Base-by-base conservation (phyloP, 2,329 filamentous ascomycete genomes). In the Eutypella sp. region DNA sequence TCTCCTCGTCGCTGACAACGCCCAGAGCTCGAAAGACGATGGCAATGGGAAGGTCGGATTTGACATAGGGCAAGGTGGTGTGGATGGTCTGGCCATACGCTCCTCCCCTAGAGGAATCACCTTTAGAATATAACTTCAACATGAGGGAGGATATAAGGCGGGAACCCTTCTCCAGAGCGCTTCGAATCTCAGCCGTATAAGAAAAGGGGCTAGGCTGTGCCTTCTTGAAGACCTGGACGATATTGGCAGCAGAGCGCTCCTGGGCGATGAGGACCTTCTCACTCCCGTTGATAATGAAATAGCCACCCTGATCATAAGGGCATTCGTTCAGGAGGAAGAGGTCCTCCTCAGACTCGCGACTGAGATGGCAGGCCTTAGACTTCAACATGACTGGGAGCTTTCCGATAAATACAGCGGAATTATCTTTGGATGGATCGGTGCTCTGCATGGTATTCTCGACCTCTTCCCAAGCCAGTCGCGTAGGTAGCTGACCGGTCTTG, bases 211-310 rank as follows among this genome's bases (percentile, higher is more conserved):
- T 92, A n/a, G 90, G 89, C 57, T 85, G 81, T 1, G 92, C 89
- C 73, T 99, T 99, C 71, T 95, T 92, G 81, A 99, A 99, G 23
- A 99, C 92, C 69, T 99, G 93, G 5, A 99, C 93, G 48, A 97
- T 99, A 63, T 99, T 99, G 62, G 92, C 93, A 34, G 93, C 93
- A 64, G 91, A 96, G 51, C 93, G 87, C 69, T 99, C 93, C 66
- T 99, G 93, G 1, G 93, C 93, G 59, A 99, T 99, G 57, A 99
- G 73, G 19, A 99, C 93, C 76, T 99, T 99, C 65, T 99, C 93
- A 68, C 89, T 95, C 37, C 93, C 93, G 71, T 99, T 99, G 76
- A 99, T 99, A 59, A 99, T 89, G 63, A 99, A 99, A 69, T 99
- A 99, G 55, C 93, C 93, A 56, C 93, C 93, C 63, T 96, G 93